A percentile compares a stretch with the other conserved stretches of the same genome.
These are phyloP conservation scores for Dactylellina sp. DNA, from an alignment of 2,329 filamentous ascomycete genomes.

Conservation along the genomic window DNA sequence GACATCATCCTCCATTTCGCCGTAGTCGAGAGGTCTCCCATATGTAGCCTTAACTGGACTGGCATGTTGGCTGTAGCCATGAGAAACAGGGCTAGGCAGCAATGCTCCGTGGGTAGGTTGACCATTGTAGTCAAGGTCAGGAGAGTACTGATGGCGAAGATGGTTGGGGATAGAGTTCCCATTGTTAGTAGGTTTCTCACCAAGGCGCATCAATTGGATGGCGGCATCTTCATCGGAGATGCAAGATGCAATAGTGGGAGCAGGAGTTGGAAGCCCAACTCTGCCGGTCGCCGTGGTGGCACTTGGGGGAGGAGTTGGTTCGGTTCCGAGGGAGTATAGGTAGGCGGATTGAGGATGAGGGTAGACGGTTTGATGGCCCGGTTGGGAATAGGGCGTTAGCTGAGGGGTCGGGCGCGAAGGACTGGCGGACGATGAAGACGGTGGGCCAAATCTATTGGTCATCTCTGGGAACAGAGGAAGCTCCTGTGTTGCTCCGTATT, in stretches of 20 bases:
- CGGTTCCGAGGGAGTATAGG: slow-evolving; percentile 53
- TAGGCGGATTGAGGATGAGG: slow-evolving; percentile 52
- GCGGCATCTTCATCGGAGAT: slow-evolving; percentile 99
- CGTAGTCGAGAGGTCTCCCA: slow-evolving; percentile 72
- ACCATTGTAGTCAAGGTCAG: slow-evolving; percentile 87
- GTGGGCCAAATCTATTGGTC: slow-evolving; percentile 61
- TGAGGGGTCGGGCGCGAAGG: slow-evolving; percentile 58
- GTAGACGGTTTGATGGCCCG: slow-evolving; percentile 40
- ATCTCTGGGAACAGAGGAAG: slow-evolving; percentile 78
- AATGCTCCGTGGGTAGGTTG: slow-evolving; percentile 30
- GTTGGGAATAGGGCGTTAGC: slow-evolving; percentile 55
- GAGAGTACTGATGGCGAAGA: slow-evolving; percentile 46
- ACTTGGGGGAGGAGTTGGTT: slow-evolving; percentile 61
- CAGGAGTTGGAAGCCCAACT: slow-evolving; percentile 86
- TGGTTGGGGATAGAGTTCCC: slow-evolving; percentile 25
- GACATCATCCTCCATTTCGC: slow-evolving; percentile 69
- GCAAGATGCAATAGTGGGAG: slow-evolving; percentile 95
- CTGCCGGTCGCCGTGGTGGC: slow-evolving; percentile 64
- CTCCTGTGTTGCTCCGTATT: slow-evolving; percentile 72
- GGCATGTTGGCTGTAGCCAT: slow-evolving; percentile 63
- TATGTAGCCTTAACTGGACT: slow-evolving; percentile 71
- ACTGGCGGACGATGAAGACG: slow-evolving; percentile 67
- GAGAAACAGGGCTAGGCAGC: slow-evolving; percentile 49
- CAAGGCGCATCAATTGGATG: slow-evolving; percentile 93
- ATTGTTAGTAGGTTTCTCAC: slow-evolving; percentile 68